Base-by-base conservation (phyloP, 179 eudicot species). In the Spinacia oleracea region DNA sequence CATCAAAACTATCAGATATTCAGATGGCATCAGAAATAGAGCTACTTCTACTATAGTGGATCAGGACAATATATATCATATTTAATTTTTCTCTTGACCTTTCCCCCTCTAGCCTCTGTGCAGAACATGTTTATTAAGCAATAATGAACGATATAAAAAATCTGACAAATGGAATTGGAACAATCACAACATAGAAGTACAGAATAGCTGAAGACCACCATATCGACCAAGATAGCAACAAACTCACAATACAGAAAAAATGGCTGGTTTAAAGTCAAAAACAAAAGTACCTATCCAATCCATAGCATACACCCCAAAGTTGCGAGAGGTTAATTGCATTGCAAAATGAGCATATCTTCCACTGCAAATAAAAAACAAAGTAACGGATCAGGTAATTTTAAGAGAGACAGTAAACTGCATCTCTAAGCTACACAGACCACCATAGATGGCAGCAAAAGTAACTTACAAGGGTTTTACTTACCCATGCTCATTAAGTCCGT, bases 401-500 rank as follows among this genome's bases (percentile, higher is more conserved):
- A 23, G 53, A 65, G 2, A 75, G 42, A 45, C 58, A 58, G 25
- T 51, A n/a, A 64, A 62, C 48, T 60, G 38, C 75, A 25, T 16
- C 20, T 6, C 29, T 18, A 27, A 69, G 15, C 55, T 31, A 11
- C 65, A 70, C 77, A 63, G 56, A 51, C 46, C 72, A 31, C 40
- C 46, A 25, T 40, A 58, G 62, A 40, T 14, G 50, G 70, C 12
- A 73, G n/a, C 73, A 62, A 71, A 14, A 40, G 42, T 20, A 32
- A 21, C 14, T 15, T 55, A 29, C 40, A 10, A 59, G 23, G 74
- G 68, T 29, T 75, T 20, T 64, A 70, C 64, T 84, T 84, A 91
- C 98, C 97, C 89, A 83, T 93, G 97, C 83, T 93, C 97, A 77
- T 93, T 94, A 50, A 94, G 93, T 79, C 98, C 97, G 53, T 94